Evolutionary conservation across 2,329 filamentous ascomycete genomes (phyloP), one percentile per base, ranked within the genome.

Genomic region (Fusarium chlamydosporum): DNA sequence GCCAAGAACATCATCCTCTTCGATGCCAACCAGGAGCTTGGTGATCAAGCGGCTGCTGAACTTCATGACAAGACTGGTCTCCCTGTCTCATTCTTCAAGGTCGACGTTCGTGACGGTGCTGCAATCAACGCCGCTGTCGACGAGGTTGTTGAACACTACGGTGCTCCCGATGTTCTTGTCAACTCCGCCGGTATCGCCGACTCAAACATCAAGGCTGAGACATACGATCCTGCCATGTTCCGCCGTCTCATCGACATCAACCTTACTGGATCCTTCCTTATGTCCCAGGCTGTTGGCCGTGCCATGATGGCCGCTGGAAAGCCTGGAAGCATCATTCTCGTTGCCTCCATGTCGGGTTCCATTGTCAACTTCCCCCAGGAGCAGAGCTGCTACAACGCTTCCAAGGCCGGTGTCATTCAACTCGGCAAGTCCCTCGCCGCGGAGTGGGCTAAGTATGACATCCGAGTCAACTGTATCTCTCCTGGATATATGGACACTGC

Each of bases 401-500:
- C 90, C 80, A 94, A 94, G 86, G 91, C 92, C 16, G 92, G 89
- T 73, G 91, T 94, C 37, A 87, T 93, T 70, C 90, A 92, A 81
- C 86, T 94, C 54, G 91, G 88, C 80, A 93, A 92, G 83, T 93
- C 91, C 5, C 87, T 96, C 26, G 92, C 91, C 42, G 91, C 92
- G 56, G 92, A 96, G 82, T 95, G 92, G 92, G 91, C 92, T 75
- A 91, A 92, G 81, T 86, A 93, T 80, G 85, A 86, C 73, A 93
- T 95, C 76, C 90, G 92, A 37, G 92, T 94, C 75, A 96, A 96
- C 86, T 91, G 88, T 79, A 93, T 95, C 80, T 92, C 89, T 8
- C 92, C 92, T 20, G 92, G 92, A 31, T 95, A 95, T 83, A 94
- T 95, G 89, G 91, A 94, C 83, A 96, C 92, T 7, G 91, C 90